A percentile compares a stretch with the other conserved stretches of the same genome.
Conservation (phyloP, 2,329 filamentous ascomycete genomes). For the Gnomoniopsis smithogilvyi region DNA sequence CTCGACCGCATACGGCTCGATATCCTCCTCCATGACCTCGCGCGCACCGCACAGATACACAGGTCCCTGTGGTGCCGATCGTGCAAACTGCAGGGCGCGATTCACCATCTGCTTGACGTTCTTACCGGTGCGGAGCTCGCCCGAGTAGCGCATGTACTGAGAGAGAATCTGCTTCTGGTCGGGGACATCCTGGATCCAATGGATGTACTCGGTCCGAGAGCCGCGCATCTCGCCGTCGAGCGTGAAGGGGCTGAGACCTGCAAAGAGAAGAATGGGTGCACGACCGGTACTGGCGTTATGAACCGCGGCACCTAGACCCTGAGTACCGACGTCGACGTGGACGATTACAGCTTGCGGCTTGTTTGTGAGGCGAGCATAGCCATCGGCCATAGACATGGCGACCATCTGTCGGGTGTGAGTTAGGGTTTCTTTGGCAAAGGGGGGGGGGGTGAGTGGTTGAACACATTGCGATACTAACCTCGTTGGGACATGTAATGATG, state of each 20-base stretch:
- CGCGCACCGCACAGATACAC: conserved; percentile 76
- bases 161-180: conserved; percentile 54
- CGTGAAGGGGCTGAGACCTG: conserved; percentile 40
- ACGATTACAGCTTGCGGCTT: conserved; percentile 69
- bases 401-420: conserved; percentile 56
- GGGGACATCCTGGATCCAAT: conserved; percentile 40
- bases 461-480: conserved; percentile 40
- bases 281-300: conserved; percentile 69
- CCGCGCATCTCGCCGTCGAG: conserved; percentile 40
- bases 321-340: conserved; percentile 73
- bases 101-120: conserved; percentile 91
- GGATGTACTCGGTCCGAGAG: conserved; percentile 39
- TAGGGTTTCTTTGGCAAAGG: background rate
- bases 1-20: conserved; percentile 66
- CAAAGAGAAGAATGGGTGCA: conserved; percentile 55
- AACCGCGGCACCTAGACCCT: conserved; percentile 67
- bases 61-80: conserved; percentile 71
- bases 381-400: conserved; percentile 72
- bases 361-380: conserved; percentile 64
- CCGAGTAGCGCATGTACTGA: conserved; percentile 83
- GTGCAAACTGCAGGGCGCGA: conserved; percentile 78
- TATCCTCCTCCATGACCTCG: conserved; percentile 83
- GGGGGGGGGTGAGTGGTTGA: background rate
- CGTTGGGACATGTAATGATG: conserved; percentile 72
- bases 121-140: conserved; percentile 77